Evolutionary conservation across 768 basidiomycete species (phyloP), one percentile per base, ranked within the genome.

Genomic region (Omphalotus guepiniiformis): DNA sequence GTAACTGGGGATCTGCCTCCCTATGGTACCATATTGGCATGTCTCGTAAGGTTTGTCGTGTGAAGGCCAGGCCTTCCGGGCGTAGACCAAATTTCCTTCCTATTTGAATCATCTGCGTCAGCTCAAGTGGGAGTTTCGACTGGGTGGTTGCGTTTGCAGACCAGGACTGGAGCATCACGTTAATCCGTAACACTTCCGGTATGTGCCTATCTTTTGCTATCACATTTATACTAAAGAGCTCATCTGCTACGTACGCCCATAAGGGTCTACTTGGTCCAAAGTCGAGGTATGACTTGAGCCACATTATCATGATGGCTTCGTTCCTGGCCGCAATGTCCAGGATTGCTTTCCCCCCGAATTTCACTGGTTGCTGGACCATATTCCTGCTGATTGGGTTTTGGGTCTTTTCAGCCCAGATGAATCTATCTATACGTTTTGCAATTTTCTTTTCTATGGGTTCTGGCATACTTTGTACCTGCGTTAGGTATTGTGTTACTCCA

Each of bases 11-110:
- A n/a, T n/a, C n/a, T 3, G 28, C 51, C n/a, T 48, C 56, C 2
- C 22, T 44, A 46, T 70, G 69, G 47, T 61, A 55, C 66, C 64
- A 70, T 0, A 68, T 59, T 16, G 69, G 64, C 49, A 59, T 57
- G 11, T 50, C 2, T 9, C 39, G 12, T 18, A 45, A 46, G 1
- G 56, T 39, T 0, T 57, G 38, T 25, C 39, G 22, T 1, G 49
- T 32, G 21, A 58, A 52, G 0, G 29, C 43, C 6, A 42, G 21
- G 1, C 55, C 50, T n/a, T 62, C 55, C 3, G 59, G 43, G 0
- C 37, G 15, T 0, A 62, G 13, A 0, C 53, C 45, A 15, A 55
- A 53, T 42, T 63, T 61, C 30, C 45, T 50, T 3, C 58, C 65
- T 13, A 42, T 39, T 29, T 48, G 50, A 0, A 63, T 6, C 42